Percentiles rank a stretch among this genome's conserved stretches.
Evolutionary conservation across 208 protist genomes (phyloP).

Genomic region (Acanthamoeba castellanii): DNA sequence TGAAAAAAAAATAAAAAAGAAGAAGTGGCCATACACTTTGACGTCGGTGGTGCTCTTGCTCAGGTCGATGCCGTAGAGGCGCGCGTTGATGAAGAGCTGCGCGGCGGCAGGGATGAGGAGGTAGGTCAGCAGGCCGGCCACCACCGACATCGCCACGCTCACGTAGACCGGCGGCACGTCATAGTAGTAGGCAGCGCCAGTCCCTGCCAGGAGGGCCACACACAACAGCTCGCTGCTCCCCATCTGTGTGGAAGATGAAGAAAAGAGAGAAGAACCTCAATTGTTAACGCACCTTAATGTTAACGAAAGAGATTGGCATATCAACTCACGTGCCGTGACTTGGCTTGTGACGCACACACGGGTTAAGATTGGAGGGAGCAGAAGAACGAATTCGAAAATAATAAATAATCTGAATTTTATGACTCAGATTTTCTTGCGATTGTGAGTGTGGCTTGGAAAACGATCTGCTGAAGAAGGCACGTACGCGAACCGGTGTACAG

Average conservation of each 20-base stretch:
- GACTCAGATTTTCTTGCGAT: too few relatives aligned
- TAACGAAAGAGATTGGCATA: too few relatives aligned
- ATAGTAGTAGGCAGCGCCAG: not conserved
- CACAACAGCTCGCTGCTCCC: constrained; percentile 49
- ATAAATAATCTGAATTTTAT: too few relatives aligned
- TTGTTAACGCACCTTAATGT: too few relatives aligned
- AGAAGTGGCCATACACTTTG: constrained; percentile 84
- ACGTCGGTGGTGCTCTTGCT: constrained; percentile 94
- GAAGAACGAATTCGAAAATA: too few relatives aligned
- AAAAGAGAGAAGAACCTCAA: too few relatives aligned
- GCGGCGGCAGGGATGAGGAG: constrained; percentile 74
- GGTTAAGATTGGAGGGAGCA: too few relatives aligned
- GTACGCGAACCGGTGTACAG: too few relatives aligned
- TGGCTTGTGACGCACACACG: too few relatives aligned
- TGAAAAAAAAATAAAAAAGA: constrained; percentile 78
- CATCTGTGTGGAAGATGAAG: not conserved
- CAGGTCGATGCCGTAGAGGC: constrained; percentile 96
- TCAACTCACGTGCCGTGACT: too few relatives aligned
- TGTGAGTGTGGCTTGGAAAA: too few relatives aligned
- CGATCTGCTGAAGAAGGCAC: too few relatives aligned
- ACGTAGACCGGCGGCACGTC: constrained; percentile 25
- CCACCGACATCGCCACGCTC: not conserved
- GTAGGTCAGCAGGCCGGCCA: constrained; percentile 55
- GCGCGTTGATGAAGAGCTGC: constrained; percentile 89
- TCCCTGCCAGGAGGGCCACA: constrained; percentile 24